These are phyloP conservation scores for Fusarium multiceps DNA, from an alignment of 2,329 filamentous ascomycete species.

Conservation along the genomic window DNA sequence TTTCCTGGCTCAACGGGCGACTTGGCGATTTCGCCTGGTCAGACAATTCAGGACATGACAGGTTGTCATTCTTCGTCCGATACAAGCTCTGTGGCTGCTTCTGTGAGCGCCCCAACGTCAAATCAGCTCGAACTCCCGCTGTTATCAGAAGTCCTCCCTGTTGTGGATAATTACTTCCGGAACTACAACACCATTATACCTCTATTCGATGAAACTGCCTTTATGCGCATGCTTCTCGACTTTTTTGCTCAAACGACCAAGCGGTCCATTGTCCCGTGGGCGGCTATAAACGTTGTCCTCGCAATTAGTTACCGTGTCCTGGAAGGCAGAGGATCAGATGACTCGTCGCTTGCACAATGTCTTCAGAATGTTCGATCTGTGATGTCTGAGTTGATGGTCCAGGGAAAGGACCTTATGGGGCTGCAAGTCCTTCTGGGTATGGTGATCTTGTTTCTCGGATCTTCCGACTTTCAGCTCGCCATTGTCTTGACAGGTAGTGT, in stretches of 20 bases:
- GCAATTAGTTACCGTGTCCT: slow-evolving; percentile 47
- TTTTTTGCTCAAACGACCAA: slow-evolving; percentile 45
- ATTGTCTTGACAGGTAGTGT: slow-evolving; percentile 50
- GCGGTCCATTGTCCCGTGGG: slow-evolving; percentile 44
- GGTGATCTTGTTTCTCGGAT: slow-evolving; percentile 49
- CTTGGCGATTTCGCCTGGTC: neutral
- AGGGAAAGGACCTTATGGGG: slow-evolving; percentile 47
- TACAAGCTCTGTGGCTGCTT: neutral
- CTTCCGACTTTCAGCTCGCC: slow-evolving; percentile 47
- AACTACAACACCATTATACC: slow-evolving; percentile 44
- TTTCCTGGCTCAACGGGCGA: neutral
- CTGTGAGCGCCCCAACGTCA: neutral
- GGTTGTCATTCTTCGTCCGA: neutral
- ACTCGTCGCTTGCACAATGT: slow-evolving; percentile 40
- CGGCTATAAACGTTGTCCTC: slow-evolving; percentile 52
- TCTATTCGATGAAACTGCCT: slow-evolving; percentile 50
- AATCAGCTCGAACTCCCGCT: slow-evolving; percentile 28
- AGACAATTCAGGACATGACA: neutral
- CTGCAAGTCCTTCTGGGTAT: slow-evolving; percentile 52
- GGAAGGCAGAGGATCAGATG: slow-evolving; percentile 33
- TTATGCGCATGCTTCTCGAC: slow-evolving; percentile 50
- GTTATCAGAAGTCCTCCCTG: slow-evolving; percentile 32
- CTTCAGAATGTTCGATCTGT: slow-evolving; percentile 49
- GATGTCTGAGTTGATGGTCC: slow-evolving; percentile 49
- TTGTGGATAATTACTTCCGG: slow-evolving; percentile 39